A percentile compares a stretch with the other conserved stretches of the same genome.
These are phyloP conservation scores for Fusarium tanahbumbuense DNA, from an alignment of 2,329 filamentous ascomycete species.

Conservation along the genomic window DNA sequence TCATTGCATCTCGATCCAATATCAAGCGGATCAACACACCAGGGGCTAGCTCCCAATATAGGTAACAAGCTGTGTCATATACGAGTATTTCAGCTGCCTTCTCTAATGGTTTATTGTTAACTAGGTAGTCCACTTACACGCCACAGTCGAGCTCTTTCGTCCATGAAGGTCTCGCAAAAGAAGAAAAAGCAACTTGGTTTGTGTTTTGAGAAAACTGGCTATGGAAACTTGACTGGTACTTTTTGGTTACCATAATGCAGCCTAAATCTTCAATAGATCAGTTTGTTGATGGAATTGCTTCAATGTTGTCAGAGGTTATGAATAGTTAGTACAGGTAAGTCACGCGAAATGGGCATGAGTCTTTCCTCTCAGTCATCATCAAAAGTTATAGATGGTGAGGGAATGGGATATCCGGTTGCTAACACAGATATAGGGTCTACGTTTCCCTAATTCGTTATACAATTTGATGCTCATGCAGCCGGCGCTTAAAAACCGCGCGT, in stretches of 20 bases:
- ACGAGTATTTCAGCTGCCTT: not conserved
- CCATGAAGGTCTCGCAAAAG: not conserved
- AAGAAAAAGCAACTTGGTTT: not conserved
- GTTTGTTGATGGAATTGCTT: not conserved
- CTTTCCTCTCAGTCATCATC: not conserved
- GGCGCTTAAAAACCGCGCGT: slow-evolving; percentile 14
- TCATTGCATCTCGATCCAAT: not conserved
- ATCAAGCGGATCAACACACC: not conserved
- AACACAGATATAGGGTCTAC: not conserved
- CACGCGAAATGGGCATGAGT: not conserved
- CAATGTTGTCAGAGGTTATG: not conserved
- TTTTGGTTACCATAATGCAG: not conserved
- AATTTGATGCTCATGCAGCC: not conserved
- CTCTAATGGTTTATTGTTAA: not conserved
- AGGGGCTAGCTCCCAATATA: not conserved
- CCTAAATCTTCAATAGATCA: not conserved
- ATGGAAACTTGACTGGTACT: not conserved
- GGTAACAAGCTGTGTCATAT: not conserved
- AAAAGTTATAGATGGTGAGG: too few species aligned
- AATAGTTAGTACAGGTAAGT: not conserved
- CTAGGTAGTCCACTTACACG: not conserved
- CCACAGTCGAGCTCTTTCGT: not conserved
- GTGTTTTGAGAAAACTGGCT: not conserved
- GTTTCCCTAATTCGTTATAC: not conserved
- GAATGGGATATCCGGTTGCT: not conserved